Base-by-base conservation (phyloP, 495 filamentous ascomycete species). In the Friedmanniomyces simplex region DNA sequence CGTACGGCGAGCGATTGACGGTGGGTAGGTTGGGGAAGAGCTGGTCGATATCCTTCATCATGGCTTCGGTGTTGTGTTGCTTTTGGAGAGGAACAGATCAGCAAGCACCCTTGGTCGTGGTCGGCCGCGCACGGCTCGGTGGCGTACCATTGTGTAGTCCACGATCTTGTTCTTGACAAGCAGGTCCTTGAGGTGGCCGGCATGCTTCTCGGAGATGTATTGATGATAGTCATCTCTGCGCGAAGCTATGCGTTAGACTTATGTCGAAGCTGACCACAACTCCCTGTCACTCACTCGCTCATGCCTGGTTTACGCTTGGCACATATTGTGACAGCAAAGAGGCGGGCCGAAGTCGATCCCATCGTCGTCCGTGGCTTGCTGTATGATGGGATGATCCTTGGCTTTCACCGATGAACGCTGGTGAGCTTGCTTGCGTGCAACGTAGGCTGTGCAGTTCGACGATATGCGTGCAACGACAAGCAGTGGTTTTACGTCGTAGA, bases 261-360 rank as follows among this genome's bases (percentile, higher is more conserved):
- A n/a, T n/a, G n/a, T n/a, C n/a, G n/a, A n/a, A n/a, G 13, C 8
- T 22, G 14, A n/a, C 11, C 13, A 11, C 43, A 47, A 47, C 14
- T 21, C 20, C 11, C 7, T 47, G 18, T 11, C 21, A 47, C 43
- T 47, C 21, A 22, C 43, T 77, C 74, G 62, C 68, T 49, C 60
- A 66, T 66, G 8, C 60, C 63, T 1, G 63, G 56, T 49, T 66
- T 66, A 37, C 63, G 60, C 24, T 63, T 63, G 12, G 52, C 60
- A 41, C 70, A 74, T 50, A 80, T 73, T 12, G 76, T 78, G 42
- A 74, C 67, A n/a, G 37, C 36, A 21, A 55, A 45, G 11, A 47
- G 43, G 6, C 43, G 43, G 11, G 6, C 13, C 21, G 43, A 47
- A 6, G 43, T 47, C 10, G 43, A 47, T n/a, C 20, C 43, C 43